These are phyloP conservation scores for Penicillium mononematosum DNA, from an alignment of 495 filamentous ascomycete genomes.

Conservation along the genomic window DNA sequence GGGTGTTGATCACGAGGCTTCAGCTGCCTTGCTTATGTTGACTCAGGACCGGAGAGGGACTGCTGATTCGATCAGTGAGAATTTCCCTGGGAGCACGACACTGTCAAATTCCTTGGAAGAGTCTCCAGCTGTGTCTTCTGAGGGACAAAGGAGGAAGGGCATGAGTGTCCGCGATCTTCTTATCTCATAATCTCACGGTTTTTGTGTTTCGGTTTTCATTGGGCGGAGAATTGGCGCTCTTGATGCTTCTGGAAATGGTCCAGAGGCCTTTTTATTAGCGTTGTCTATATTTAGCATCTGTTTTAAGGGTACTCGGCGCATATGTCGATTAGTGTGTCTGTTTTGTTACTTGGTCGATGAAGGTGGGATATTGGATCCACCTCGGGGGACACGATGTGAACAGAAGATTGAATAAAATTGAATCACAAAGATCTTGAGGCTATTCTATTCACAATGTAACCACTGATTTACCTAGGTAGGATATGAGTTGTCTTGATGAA, in stretches of 20 bases:
- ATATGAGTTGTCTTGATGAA: background rate
- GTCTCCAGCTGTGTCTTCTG: conserved; percentile 4
- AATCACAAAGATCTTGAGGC: background rate
- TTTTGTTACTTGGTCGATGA: background rate
- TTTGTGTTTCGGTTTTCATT: background rate
- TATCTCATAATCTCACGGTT: conserved; percentile 45
- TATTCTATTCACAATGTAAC: background rate
- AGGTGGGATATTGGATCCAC: background rate
- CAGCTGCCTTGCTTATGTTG: conserved; percentile 76
- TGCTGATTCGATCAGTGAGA: conserved; percentile 34
- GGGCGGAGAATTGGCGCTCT: background rate
- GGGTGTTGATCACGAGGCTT: conserved; percentile 72
- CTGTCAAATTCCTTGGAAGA: conserved; percentile 10
- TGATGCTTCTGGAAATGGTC: background rate
- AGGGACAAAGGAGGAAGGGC: conserved; percentile 41
- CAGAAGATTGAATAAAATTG: background rate
- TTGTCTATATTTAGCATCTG: background rate
- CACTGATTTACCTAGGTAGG: too few relatives aligned
- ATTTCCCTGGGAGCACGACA: conserved; percentile 21
- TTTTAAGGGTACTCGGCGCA: background rate
- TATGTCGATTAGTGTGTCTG: background rate
- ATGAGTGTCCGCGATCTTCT: conserved; percentile 83
- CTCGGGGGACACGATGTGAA: too few relatives aligned
- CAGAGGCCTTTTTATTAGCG: conserved; percentile 3
- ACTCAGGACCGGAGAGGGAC: conserved; percentile 63